Base-by-base conservation (phyloP, 202 grass and related monocot species). In the Hordeum pubiflorum region DNA sequence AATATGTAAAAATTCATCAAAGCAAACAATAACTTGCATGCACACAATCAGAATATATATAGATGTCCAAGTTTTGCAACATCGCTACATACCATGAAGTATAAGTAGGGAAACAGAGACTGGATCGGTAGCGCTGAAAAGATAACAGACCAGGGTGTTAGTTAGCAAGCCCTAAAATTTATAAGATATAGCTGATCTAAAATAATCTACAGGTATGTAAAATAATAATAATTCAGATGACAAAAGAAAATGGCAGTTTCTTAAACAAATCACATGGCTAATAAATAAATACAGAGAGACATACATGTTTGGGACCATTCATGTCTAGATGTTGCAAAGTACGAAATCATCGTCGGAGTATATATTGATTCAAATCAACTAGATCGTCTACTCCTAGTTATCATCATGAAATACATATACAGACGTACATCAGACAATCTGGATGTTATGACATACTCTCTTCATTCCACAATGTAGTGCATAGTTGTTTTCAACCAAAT, bases 61-160 rank as follows among this genome's bases (percentile, higher is more conserved):
- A 1, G 29, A 64, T 34, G 17, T 18, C 48, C 1, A 50, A 14
- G 15, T 52, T 44, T 46, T 18, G 29, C 5, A 43, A 21, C 24
- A 58, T 59, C 1, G 72, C 14, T 22, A 63, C 80, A 22, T 89
- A 92, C 90, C 90, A 92, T 92, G 90, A 92, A 92, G 84, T 92
- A 92, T 10, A 92, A 74, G 76, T 81, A 92, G 4, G 90, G 90
- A 57, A 91, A 92, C 10, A 92, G 29, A 15, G 90, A 89, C 68
- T 86, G 83, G 61, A 92, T 84, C 0, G 90, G 90, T 71, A 92
- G 56, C 39, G 90, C 90, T 92, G 90, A 23, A 86, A 86, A 23
- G 4, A n/a, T 5, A 72, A 87, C 29, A 74, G 10, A 38, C 20
- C 15, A 69, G 4, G 7, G 34, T 59, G 39, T 67, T 75, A 78